A percentile compares a stretch with the other conserved stretches of the same genome.
Conservation (phyloP, 768 basidiomycete genomes). For the Termitomyces sp. region DNA sequence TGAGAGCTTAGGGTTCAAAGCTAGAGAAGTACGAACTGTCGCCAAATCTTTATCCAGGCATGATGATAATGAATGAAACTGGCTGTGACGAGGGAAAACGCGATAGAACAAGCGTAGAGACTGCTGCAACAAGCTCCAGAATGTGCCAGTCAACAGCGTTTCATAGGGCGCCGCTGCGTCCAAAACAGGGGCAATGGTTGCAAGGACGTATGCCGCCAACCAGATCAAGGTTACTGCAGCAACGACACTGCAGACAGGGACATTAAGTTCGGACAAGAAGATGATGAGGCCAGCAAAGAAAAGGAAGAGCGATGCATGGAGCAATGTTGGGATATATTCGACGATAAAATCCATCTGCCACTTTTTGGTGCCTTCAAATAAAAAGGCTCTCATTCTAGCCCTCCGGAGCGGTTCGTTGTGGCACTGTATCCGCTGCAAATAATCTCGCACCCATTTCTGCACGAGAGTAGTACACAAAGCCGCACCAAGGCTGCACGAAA, state of each 20-base stretch:
- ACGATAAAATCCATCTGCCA: conserved; percentile 2
- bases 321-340: conserved; percentile 2
- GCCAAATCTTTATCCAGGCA: neutral
- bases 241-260: neutral
- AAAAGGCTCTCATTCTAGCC: neutral
- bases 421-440: neutral
- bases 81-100: neutral
- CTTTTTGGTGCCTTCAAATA: neutral
- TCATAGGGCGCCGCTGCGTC: conserved; percentile 4
- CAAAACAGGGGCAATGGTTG: neutral
- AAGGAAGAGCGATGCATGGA: conserved; percentile 6
- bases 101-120: neutral
- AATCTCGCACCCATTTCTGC: conserved; percentile 2
- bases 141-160: neutral
- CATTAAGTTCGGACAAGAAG: neutral
- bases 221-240: neutral
- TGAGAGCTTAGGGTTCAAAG: neutral
- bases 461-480: conserved; percentile 21
- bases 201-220: neutral
- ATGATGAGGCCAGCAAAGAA: conserved; percentile 6
- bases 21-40: neutral
- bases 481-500: conserved; percentile 19
- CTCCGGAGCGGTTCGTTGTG: neutral
- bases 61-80: no score
- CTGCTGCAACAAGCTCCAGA: neutral